These are phyloP conservation scores for Trichosporon sp. DNA, from an alignment of 1,284 basidiomycete species.

Conservation along the genomic window DNA sequence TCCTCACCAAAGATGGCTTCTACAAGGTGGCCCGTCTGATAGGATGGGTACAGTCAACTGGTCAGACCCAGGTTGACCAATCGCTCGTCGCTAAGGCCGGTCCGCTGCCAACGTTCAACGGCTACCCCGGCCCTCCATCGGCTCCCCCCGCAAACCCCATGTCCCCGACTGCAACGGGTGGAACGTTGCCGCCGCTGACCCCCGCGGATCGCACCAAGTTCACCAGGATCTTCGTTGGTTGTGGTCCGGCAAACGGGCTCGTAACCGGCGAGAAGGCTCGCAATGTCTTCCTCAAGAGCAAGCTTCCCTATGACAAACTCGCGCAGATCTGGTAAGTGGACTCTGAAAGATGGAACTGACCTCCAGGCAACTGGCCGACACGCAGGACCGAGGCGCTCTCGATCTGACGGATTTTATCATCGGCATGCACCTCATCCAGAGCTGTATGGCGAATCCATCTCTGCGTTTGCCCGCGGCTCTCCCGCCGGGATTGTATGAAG, in stretches of 20 bases:
- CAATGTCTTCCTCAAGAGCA: conserved; percentile 89
- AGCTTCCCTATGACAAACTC: conserved; percentile 81
- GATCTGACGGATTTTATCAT: conserved; percentile 92
- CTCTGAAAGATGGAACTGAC: not conserved
- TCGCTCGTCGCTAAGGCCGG: conserved; percentile 55
- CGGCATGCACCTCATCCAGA: conserved; percentile 91
- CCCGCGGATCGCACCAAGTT: conserved; percentile 79
- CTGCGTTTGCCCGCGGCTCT: conserved; percentile 69
- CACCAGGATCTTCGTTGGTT: conserved; percentile 67
- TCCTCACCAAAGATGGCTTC: conserved; percentile 78
- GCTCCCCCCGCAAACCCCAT: conserved; percentile 32
- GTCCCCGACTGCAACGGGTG: conserved; percentile 50
- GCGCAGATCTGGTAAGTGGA: conserved; percentile 83
- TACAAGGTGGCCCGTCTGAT: conserved; percentile 83
- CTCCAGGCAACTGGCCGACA: conserved; percentile 84
- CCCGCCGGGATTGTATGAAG: conserved; percentile 88
- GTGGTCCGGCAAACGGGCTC: conserved; percentile 69
- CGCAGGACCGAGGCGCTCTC: conserved; percentile 81
- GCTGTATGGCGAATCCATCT: conserved; percentile 75
- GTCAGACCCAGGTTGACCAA: conserved; percentile 28
- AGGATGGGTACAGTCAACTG: conserved; percentile 83
- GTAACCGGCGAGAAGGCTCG: conserved; percentile 82
- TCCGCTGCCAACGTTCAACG: conserved; percentile 74
- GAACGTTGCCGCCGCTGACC: conserved; percentile 60
- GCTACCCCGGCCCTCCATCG: conserved; percentile 54